Evolutionary conservation across 331 rosid species (phyloP), one percentile per base, ranked within the genome.

Genomic region (Spiraea crenata): DNA sequence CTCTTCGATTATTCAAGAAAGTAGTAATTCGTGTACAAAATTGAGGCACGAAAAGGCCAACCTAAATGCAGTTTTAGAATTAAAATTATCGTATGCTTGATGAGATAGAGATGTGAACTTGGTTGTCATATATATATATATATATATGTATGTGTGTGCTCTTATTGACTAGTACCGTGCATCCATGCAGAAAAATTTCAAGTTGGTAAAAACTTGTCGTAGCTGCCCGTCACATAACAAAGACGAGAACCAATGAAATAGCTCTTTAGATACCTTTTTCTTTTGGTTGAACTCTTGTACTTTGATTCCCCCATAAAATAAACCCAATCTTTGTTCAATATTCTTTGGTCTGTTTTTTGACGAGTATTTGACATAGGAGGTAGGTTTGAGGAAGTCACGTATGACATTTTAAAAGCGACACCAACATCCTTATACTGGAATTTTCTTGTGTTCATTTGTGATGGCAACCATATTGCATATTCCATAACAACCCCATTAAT

Each of bases 221-320:
- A 40, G n/a, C 16, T 4, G 60, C 4, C 50, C 5, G 76, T 72
- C 59, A 72, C 50, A 38, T 48, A 56, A 56, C 50, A 7, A 35
- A 25, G 0, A 8, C 2, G 31, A 48, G 65, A 70, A 5, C 25
- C 42, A 55, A 45, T 45, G 10, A 67, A 44, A 65, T n/a, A 5
- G 25, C 1, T 12, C 10, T 3, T 12, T 7, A n/a, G n/a, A n/a
- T n/a, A 25, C 31, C 31, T 25, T 25, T 25, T 25, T 25, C 31
- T 25, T 25, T 25, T 25, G 31, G 31, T 25, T 25, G 31, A 25
- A 25, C 31, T 25, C 31, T 25, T 3, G 4, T 47, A 7, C 35
- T 9, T 45, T 35, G 59, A 45, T 25, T 25, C 31, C 31, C 70
- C 65, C 40, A 6, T 3, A 13, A 63, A 41, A 57, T 52, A 31